Evolutionary conservation across 495 filamentous ascomycete species (phyloP), one percentile per base, ranked within the genome.

Genomic region (Xylaria telfairii): DNA sequence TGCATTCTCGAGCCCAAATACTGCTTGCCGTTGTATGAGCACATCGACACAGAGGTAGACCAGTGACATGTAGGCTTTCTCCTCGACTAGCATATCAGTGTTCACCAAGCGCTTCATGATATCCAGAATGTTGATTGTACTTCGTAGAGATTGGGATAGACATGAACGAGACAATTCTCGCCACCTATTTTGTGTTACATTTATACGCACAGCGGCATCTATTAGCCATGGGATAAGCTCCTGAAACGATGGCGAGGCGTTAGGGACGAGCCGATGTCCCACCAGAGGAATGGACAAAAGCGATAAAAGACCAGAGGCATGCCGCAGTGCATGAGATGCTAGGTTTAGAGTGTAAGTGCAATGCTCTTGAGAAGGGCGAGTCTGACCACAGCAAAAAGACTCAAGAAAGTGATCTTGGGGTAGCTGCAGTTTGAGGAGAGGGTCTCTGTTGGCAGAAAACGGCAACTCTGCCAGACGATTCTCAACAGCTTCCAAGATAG

Each of bases 141-240:
- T 75, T 70, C 72, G 73, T 21, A 83, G 42, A 10, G 79, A 47
- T 4, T 70, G 26, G 0, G 78, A 62, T n/a, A 79, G 30, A 2
- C 68, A 60, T 21, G 64, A 69, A 44, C 75, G 77, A 7, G 79
- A 57, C 10, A 76, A 53, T 6, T 61, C 47, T 19, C 75, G 75
- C 77, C 76, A 82, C 24, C 37, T 68, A 8, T 71, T 67, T 60
- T 77, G 74, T 19, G 73, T 67, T 17, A 71, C 62, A 46, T 75
- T 72, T 8, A 83, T 72, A n/a, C 72, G 67, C 47, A 79, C 70
- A 51, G 80, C 70, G 49, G 73, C 71, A 67, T 85, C 83, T 47
- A 82, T 70, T 21, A 83, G 67, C 79, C 81, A 83, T 7, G 77
- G 73, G 8, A 75, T 63, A 49, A 76, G 63, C 47, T 81, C 76